phyloP scores from a whole-genome alignment of 73 alveolate species.

The Paramecium bursaria region DNA sequence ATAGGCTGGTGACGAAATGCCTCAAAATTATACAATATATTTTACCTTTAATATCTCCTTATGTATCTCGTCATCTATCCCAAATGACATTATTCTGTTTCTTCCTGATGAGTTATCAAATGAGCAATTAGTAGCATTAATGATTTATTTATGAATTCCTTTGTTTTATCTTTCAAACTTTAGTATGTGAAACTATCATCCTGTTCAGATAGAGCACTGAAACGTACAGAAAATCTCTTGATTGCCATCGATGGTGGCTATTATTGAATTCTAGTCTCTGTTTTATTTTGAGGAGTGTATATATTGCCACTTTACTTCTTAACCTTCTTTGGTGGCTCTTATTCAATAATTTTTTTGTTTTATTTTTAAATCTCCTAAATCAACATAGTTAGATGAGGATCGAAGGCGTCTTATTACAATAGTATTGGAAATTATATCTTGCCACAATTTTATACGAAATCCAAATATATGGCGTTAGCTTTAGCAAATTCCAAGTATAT shows the following conservation, averaged over 20 bases:
- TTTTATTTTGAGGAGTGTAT: background rate
- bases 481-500: conserved; percentile 62
- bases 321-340: background rate
- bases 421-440: conserved; percentile 31
- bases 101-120: conserved; percentile 4
- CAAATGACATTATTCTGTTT: background rate
- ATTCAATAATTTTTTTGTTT: background rate
- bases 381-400: conserved; percentile 25
- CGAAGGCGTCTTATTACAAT: conserved; percentile 6
- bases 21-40: no score
- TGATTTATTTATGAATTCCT: conserved; percentile 18
- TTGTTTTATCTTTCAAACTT: conserved; percentile 6
- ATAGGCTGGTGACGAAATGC: no score
- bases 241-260: background rate
- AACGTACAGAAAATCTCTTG: conserved; percentile 48
- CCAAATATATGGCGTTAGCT: conserved; percentile 60
- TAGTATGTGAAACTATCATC: conserved; percentile 6
- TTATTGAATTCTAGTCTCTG: background rate
- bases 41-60: no score
- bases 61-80: background rate
- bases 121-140: background rate
- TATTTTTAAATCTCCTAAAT: background rate
- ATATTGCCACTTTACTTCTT: background rate
- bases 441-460: conserved; percentile 61
- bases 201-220: conserved; percentile 42